Percentiles rank a stretch among this genome's conserved stretches.
Conservation (phyloP, 495 filamentous ascomycete genomes). For the Penicillium diatomitis region DNA sequence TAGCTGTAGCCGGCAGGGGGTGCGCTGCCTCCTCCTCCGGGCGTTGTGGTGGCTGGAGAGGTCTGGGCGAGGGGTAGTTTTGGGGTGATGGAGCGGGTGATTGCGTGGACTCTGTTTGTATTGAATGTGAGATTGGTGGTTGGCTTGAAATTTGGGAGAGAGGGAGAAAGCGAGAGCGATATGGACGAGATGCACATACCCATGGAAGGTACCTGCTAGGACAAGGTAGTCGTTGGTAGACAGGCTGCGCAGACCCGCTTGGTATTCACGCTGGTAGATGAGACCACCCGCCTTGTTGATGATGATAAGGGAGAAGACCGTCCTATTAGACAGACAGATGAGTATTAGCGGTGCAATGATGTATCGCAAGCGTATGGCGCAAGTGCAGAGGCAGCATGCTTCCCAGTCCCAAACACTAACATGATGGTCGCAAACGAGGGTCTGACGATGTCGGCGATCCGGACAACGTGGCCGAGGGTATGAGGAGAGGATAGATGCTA, state of each 20-base stretch:
- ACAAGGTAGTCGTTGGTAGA: slow-evolving; percentile 92
- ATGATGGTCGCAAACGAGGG: slow-evolving; percentile 8
- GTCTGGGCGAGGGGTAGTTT: slow-evolving; percentile 26
- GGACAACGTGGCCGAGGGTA: slow-evolving; percentile 7
- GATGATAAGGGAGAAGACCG: slow-evolving; percentile 86
- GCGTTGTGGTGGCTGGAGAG: slow-evolving; percentile 20
- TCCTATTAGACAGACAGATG: slow-evolving; percentile 43
- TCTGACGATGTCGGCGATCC: background rate
- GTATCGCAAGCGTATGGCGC: background rate
- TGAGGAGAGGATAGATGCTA: background rate
- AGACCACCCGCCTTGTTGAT: slow-evolving; percentile 98
- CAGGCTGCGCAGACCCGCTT: slow-evolving; percentile 72
- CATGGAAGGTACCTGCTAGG: slow-evolving; percentile 96
- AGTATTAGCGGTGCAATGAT: slow-evolving; percentile 11
- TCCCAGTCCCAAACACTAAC: slow-evolving; percentile 5
- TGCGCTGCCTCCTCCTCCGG: slow-evolving; percentile 10
- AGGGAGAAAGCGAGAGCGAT: background rate
- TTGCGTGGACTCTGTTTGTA: slow-evolving; percentile 66
- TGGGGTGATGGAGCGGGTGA: slow-evolving; percentile 71
- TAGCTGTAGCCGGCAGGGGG: slow-evolving; percentile 19
- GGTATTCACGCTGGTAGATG: slow-evolving; percentile 90
- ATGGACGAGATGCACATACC: slow-evolving; percentile 37
- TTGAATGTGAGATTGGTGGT: background rate
- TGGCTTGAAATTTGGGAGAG: background rate
- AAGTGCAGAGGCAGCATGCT: no score